Percentiles rank a stretch among this genome's conserved stretches.
phyloP scores from a whole-genome alignment of 805 yeast genomes.

The Kodamaea laetipori region DNA sequence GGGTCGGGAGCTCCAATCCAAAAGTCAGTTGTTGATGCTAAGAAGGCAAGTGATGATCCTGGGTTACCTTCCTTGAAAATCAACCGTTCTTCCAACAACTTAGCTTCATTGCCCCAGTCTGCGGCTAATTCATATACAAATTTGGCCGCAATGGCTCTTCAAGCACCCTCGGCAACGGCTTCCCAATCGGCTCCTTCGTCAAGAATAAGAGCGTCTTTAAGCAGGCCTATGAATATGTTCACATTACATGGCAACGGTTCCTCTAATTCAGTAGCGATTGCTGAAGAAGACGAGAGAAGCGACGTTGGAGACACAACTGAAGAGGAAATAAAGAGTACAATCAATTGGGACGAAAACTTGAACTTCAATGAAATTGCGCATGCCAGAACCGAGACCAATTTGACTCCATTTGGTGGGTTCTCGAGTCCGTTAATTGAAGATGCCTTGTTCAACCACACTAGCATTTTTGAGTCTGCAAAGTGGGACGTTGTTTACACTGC shows the following conservation, averaged over 20 bases:
- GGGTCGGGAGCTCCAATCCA: slow-evolving; percentile 21
- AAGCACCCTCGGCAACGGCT: slow-evolving; percentile 4
- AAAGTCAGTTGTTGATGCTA: slow-evolving; percentile 40
- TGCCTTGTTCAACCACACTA: slow-evolving; percentile 41
- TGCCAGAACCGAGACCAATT: slow-evolving; percentile 27
- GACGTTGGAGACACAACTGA: slow-evolving; percentile 2
- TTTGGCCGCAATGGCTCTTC: slow-evolving; percentile 12
- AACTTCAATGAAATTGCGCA: slow-evolving; percentile 12
- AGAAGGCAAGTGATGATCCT: slow-evolving; percentile 29
- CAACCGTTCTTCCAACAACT: slow-evolving; percentile 32
- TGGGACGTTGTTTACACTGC: slow-evolving; percentile 72
- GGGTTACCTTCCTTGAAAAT: slow-evolving; percentile 41
- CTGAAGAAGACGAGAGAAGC: slow-evolving; percentile 25
- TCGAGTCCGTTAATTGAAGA: slow-evolving; percentile 58
- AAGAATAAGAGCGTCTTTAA: slow-evolving; percentile 21
- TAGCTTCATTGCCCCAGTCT: slow-evolving; percentile 16
- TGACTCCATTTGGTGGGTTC: slow-evolving; percentile 74
- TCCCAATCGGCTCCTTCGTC: neutral
- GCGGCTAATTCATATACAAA: slow-evolving; percentile 18
- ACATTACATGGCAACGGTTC: slow-evolving; percentile 29
- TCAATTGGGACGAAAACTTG: slow-evolving; percentile 12
- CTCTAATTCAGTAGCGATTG: slow-evolving; percentile 31
- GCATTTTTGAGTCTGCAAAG: slow-evolving; percentile 59
- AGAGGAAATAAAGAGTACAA: slow-evolving; percentile 1
- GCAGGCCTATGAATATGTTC: slow-evolving; percentile 21